Percentiles rank a stretch among this genome's conserved stretches.
phyloP scores from a whole-genome alignment of 305 asterid genomes.

The Solanum hybrid region DNA sequence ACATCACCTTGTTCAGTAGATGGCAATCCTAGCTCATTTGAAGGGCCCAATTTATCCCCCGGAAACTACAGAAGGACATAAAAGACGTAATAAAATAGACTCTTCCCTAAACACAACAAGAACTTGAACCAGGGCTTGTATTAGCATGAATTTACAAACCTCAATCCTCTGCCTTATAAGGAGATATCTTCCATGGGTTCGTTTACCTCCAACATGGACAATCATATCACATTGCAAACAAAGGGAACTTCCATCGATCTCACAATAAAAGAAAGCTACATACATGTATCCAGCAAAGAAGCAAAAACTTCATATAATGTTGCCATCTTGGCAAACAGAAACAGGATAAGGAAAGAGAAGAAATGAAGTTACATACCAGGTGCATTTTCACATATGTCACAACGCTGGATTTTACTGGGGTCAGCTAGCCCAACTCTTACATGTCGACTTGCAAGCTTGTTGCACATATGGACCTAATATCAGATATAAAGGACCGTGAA shows the following conservation, averaged over 20 bases:
- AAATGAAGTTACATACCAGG: conserved; percentile 50
- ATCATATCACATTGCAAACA: conserved; percentile 94
- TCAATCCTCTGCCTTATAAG: conserved; percentile 87
- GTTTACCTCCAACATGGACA: conserved; percentile 94
- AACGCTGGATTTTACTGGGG: conserved; percentile 71
- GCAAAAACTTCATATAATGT: conserved; percentile 11
- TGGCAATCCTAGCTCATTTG: conserved; percentile 36
- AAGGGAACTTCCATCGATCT: conserved; percentile 88
- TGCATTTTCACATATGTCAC: conserved; percentile 90
- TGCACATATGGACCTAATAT: conserved; percentile 82
- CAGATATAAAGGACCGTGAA: not conserved
- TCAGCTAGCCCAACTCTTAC: conserved; percentile 94
- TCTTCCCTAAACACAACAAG: not conserved
- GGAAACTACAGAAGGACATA: conserved; percentile 57
- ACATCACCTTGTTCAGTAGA: conserved; percentile 23
- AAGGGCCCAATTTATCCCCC: conserved; percentile 49
- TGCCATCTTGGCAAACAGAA: conserved; percentile 4
- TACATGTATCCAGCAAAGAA: conserved; percentile 10
- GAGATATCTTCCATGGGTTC: conserved; percentile 94
- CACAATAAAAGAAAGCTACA: conserved; percentile 97
- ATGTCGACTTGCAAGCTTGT: conserved; percentile 94
- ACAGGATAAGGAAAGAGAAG: conserved; percentile 4
- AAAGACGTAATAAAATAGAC: not conserved
- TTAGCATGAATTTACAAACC: conserved; percentile 40
- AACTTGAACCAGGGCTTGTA: not conserved